Evolutionary conservation across 352 stramenopile species (phyloP), one percentile per base, ranked within the genome.

Genomic region (Phytopythium litorale): DNA sequence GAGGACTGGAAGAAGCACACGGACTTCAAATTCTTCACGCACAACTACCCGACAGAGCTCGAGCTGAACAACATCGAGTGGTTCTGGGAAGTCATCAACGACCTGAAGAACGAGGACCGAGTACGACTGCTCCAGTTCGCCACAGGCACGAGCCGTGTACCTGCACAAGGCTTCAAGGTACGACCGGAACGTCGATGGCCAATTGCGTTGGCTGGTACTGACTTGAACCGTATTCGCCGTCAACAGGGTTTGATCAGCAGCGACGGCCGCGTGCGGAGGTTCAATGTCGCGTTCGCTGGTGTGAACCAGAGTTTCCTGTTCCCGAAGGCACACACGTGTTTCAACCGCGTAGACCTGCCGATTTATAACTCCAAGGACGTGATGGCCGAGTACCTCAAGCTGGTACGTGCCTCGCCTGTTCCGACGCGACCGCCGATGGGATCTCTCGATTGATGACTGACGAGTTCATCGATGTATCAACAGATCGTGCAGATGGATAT

Each of bases 401-500:
- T 91, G 60, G 72, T 86, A 55, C 56, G 72, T 63, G 0, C 19
- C 37, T 15, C 7, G 4, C 2, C 28, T 5, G 15, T n/a, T 43
- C 0, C 1, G 2, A 5, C 25, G 0, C 18, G 19, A 3, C 28
- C 7, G n/a, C 12, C 43, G n/a, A 25, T 28, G 23, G 30, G 18
- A 25, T 5, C 35, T 40, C 12, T 40, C 35, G 42, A 19, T 28
- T 23, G 8, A 49, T 37, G 21, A 37, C 21, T 42, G 40, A 38
- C 42, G 59, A 11, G 28, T 1, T 50, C 21, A 2, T 28, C 35
- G 15, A 59, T 54, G 15, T 4, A 40, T 23, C 32, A 11, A 32
- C 49, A 79, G 76, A 97, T 98, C 32, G 98, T 99, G 46, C 94
- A 97, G 62, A 99, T 99, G 95, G 95, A 98, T 65, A 90, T 97